These are phyloP conservation scores for Rosellinia necatrix DNA, from an alignment of 2,329 filamentous ascomycete genomes.

Conservation along the genomic window DNA sequence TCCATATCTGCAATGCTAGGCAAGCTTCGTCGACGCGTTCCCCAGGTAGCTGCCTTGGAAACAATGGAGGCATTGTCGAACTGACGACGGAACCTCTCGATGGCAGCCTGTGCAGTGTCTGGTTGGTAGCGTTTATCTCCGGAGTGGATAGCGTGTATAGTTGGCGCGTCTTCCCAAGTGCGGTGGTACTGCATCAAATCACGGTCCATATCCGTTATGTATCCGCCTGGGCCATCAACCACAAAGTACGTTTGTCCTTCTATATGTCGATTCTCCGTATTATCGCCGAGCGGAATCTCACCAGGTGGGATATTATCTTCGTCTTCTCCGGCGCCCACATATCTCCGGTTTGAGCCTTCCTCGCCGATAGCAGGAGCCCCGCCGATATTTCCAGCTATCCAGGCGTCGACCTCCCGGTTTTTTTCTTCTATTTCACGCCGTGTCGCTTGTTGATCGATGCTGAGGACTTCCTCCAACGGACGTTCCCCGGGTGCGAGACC, in stretches of 20 bases:
- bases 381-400: conserved; percentile 45
- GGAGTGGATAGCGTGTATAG: conserved; percentile 50
- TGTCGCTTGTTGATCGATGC: conserved; percentile 54
- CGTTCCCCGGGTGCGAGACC: conserved; percentile 56
- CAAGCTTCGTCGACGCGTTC: conserved; percentile 68
- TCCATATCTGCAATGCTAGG: conserved; percentile 64
- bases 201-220: conserved; percentile 52
- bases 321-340: conserved; percentile 17
- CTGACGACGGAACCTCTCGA: conserved; percentile 56
- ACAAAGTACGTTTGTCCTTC: conserved; percentile 56
- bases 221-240: conserved; percentile 43
- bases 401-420: conserved; percentile 56
- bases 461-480: conserved; percentile 49
- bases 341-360: conserved; percentile 22
- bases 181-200: conserved; percentile 54
- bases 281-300: conserved; percentile 50
- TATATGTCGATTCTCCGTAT: conserved; percentile 56
- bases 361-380: conserved; percentile 9
- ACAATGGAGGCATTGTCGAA: conserved; percentile 63
- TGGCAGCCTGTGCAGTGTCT: conserved; percentile 57
- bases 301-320: conserved; percentile 46
- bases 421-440: conserved; percentile 50
- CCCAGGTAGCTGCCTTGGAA: conserved; percentile 70
- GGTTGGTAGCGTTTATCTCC: conserved; percentile 48
- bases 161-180: conserved; percentile 56